Evolutionary conservation across 306 rosid genomes (phyloP).

Genomic region (Vigna mungo): DNA sequence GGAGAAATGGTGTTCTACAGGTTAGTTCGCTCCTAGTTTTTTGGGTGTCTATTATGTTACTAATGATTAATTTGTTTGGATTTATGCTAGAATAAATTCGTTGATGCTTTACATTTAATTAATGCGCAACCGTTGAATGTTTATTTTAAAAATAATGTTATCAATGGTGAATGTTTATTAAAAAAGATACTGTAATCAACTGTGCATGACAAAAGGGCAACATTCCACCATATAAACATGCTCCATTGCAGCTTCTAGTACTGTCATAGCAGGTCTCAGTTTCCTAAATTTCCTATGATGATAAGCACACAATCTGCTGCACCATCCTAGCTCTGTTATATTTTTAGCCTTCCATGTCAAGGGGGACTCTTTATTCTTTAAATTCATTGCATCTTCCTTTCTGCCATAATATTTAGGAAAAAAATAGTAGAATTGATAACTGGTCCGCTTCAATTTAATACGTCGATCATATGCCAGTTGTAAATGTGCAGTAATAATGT

Average conservation of each 20-base stretch:
- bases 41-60: background rate
- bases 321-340: conserved; percentile 20
- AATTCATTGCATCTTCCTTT: conserved; percentile 21
- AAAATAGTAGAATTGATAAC: background rate
- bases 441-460: conserved; percentile 14
- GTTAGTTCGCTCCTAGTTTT: conserved; percentile 46
- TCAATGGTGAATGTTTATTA: background rate
- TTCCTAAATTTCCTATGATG: background rate
- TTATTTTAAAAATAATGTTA: background rate
- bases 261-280: background rate
- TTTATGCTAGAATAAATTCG: conserved; percentile 13
- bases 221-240: background rate
- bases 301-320: background rate
- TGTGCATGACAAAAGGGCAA: background rate
- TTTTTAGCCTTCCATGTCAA: conserved; percentile 13
- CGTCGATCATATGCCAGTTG: conserved; percentile 1
- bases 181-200: background rate
- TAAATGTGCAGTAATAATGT: background rate
- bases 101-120: conserved; percentile 27
- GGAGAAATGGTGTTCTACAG: conserved; percentile 49
- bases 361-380: conserved; percentile 11
- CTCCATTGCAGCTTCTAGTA: background rate
- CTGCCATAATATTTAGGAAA: background rate
- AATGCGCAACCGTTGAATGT: conserved; percentile 7
- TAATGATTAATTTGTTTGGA: conserved; percentile 11